phyloP scores from a whole-genome alignment of 192 early-diverging fungal genomes.

The Ambispora gerdemannii region DNA sequence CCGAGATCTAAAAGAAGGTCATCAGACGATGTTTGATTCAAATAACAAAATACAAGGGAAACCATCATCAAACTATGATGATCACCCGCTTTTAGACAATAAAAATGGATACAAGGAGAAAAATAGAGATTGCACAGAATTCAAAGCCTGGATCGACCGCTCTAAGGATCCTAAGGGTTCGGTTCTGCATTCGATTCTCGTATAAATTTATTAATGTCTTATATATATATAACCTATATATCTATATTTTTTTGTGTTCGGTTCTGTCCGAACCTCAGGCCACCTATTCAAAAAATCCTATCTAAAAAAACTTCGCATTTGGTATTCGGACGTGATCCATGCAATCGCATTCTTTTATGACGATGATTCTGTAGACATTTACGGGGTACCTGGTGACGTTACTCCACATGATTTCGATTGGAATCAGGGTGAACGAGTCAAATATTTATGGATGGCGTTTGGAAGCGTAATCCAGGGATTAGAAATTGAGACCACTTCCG shows the following conservation, averaged over 20 bases:
- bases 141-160: no score
- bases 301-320: conserved; percentile 1
- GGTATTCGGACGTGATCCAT: conserved; percentile 12
- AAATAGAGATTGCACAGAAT: conserved; percentile 11
- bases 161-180: no score
- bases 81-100: neutral
- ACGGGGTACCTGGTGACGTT: neutral
- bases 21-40: neutral
- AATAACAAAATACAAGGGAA: neutral
- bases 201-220: no score
- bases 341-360: conserved; percentile 10
- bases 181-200: no score
- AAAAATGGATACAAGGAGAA: neutral
- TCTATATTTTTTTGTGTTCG: no score
- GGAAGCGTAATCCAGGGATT: conserved; percentile 2
- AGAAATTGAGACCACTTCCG: conserved; percentile 1
- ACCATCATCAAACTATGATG: no score
- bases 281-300: neutral
- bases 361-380: neutral
- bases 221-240: no score
- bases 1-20: neutral
- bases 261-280: no score
- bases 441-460: neutral
- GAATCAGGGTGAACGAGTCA: neutral
- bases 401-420: conserved; percentile 8